A percentile compares a stretch with the other conserved stretches of the same genome.
These are phyloP conservation scores for Sclerospora graminicola DNA, from an alignment of 352 stramenopile genomes.

Conservation along the genomic window DNA sequence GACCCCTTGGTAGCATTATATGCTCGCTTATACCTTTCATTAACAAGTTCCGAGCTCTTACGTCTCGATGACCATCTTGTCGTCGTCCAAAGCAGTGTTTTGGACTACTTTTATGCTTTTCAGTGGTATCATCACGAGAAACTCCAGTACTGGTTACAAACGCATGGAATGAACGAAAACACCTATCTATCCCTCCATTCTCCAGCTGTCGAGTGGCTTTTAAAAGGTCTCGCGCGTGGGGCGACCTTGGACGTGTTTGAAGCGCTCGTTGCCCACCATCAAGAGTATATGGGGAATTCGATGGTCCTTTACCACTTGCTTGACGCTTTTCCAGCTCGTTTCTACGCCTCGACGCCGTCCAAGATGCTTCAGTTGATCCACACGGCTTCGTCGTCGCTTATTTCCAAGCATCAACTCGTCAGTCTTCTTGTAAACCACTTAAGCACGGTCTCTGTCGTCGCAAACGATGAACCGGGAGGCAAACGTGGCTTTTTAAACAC, in stretches of 20 bases:
- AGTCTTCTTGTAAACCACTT: slow-evolving; percentile 58
- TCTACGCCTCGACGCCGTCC: slow-evolving; percentile 43
- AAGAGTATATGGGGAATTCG: slow-evolving; percentile 73
- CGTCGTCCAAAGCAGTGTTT: slow-evolving; percentile 64
- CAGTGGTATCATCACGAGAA: slow-evolving; percentile 51
- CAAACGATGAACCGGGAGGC: slow-evolving; percentile 22
- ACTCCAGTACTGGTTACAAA: slow-evolving; percentile 36
- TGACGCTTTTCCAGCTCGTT: slow-evolving; percentile 51
- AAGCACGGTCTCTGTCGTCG: slow-evolving; percentile 22
- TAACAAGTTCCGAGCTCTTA: slow-evolving; percentile 55
- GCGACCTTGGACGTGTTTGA: slow-evolving; percentile 44
- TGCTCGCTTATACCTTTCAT: slow-evolving; percentile 70
- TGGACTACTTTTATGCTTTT: slow-evolving; percentile 86
- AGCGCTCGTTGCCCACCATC: slow-evolving; percentile 66
- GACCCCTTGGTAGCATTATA: slow-evolving; percentile 85
- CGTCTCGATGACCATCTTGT: slow-evolving; percentile 21
- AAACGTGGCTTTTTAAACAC: slow-evolving; percentile 81
- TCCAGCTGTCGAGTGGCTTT: slow-evolving; percentile 81
- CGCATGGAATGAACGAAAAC: slow-evolving; percentile 39
- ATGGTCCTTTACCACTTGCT: slow-evolving; percentile 86
- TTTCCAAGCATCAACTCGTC: slow-evolving; percentile 60
- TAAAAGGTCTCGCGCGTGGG: slow-evolving; percentile 50
- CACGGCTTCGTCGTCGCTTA: slow-evolving; percentile 36
- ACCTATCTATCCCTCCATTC: slow-evolving; percentile 77
- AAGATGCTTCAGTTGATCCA: slow-evolving; percentile 67